Evolutionary conservation across 1,284 basidiomycete species (phyloP).

Genomic region (Tilletia setariae): DNA sequence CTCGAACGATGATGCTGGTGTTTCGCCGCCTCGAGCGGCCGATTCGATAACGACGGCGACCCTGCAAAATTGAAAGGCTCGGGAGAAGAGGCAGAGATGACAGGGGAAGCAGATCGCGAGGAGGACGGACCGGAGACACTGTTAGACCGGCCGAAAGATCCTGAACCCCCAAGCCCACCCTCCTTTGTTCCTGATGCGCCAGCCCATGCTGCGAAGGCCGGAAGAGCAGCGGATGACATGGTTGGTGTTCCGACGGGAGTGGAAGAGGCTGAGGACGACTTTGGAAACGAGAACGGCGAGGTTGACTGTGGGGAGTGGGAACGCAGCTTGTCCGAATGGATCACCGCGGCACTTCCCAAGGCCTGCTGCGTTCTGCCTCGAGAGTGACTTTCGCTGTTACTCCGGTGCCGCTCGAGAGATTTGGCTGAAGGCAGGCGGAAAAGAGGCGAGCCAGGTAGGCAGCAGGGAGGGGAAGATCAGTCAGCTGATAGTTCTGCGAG

Average conservation of each 20-base stretch:
- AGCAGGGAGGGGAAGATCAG: background rate
- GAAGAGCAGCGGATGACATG: background rate
- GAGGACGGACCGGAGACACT: background rate
- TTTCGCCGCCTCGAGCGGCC: background rate
- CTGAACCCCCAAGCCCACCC: too few relatives aligned
- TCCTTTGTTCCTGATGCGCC: background rate
- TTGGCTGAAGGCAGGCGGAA: background rate
- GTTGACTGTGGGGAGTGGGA: background rate
- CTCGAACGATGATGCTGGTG: conserved; percentile 10
- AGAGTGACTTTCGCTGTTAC: background rate
- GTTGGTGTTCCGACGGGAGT: conserved; percentile 11
- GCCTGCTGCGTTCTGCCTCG: background rate
- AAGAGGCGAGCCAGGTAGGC: background rate
- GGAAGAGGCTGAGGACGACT: conserved; percentile 8
- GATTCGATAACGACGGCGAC: conserved; percentile 9
- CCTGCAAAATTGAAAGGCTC: conserved; percentile 13
- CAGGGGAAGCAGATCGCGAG: too few relatives aligned
- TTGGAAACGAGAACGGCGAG: conserved; percentile 1
- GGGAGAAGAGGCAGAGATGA: background rate
- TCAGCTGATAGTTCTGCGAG: too few relatives aligned
- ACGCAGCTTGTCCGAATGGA: background rate
- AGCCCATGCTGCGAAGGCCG: background rate
- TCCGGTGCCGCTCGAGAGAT: background rate
- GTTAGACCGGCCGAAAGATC: background rate
- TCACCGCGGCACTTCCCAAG: background rate